Percentiles rank a stretch among this genome's conserved stretches.
Evolutionary conservation across 2,329 filamentous ascomycete species (phyloP).

Genomic region (Botrytis pseudocinerea): DNA sequence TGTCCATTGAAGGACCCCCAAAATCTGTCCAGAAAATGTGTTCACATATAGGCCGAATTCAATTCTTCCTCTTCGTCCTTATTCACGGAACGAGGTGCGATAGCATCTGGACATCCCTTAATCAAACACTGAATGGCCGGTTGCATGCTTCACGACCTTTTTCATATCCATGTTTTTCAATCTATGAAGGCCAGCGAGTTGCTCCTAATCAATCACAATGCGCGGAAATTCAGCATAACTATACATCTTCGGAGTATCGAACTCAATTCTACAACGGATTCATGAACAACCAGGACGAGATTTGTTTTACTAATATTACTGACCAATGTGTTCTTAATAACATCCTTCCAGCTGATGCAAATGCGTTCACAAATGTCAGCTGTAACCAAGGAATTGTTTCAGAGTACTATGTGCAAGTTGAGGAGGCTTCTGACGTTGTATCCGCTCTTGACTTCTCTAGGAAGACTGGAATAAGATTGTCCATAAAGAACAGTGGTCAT

Average conservation of each 20-base stretch:
- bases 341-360: conserved; percentile 29
- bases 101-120: conserved; percentile 26
- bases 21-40: not conserved
- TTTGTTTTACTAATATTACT: conserved; percentile 35
- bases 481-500: conserved; percentile 36
- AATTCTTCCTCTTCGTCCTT: not conserved
- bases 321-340: conserved; percentile 40
- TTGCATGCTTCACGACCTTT: conserved; percentile 33
- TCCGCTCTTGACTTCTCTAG: conserved; percentile 47
- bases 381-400: conserved; percentile 30
- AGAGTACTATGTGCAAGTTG: conserved; percentile 29
- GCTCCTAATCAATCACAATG: conserved; percentile 32
- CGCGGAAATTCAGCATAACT: conserved; percentile 34
- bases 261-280: conserved; percentile 33
- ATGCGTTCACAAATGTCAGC: conserved; percentile 28
- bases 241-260: conserved; percentile 36
- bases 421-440: conserved; percentile 46
- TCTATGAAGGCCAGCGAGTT: conserved; percentile 33
- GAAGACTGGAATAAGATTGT: conserved; percentile 45
- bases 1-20: not conserved
- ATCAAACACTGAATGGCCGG: conserved; percentile 32
- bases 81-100: not conserved
- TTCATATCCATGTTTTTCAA: conserved; percentile 39
- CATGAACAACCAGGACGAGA: conserved; percentile 38
- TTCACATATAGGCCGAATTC: not conserved